Evolutionary conservation across 129 eudicot species (phyloP).

Genomic region (Solidago caesia): DNA sequence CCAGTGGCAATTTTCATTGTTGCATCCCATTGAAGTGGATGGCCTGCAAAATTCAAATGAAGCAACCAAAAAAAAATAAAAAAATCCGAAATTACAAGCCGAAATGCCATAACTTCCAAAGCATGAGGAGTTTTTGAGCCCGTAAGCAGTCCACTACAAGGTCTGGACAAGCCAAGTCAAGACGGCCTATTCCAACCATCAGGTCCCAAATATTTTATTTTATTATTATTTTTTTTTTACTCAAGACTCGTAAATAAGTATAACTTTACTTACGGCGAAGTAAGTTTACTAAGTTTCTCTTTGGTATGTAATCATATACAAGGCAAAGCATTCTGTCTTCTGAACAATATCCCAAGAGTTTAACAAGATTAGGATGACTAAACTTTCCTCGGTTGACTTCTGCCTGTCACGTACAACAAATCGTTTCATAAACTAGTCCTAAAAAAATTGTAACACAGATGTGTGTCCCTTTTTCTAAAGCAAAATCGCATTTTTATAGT

Average conservation of each 20-base stretch:
- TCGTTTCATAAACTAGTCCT: not conserved
- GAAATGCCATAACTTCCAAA: not conserved
- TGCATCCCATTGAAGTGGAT: conserved; percentile 21
- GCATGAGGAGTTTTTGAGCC: not conserved
- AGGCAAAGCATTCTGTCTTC: conserved; percentile 24
- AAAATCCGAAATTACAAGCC: not conserved
- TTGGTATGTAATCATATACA: conserved; percentile 25
- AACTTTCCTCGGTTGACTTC: conserved; percentile 24
- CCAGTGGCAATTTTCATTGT: conserved; percentile 24
- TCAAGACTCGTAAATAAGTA: not conserved
- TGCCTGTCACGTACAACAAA: conserved; percentile 15
- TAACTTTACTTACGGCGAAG: conserved; percentile 5
- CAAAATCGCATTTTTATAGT: not conserved
- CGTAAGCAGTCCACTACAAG: no score
- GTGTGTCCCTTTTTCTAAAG: conserved; percentile 7
- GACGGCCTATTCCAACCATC: no score
- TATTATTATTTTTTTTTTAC: no score
- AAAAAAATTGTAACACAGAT: conserved; percentile 1
- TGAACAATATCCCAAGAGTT: conserved; percentile 30
- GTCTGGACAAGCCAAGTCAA: no score
- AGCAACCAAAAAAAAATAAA: not conserved
- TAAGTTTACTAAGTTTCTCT: conserved; percentile 12
- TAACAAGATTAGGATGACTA: conserved; percentile 26
- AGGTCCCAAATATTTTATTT: no score
- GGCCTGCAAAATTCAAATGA: conserved; percentile 12